These are phyloP conservation scores for Salix brachista DNA, from an alignment of 345 rosid genomes.

Conservation along the genomic window DNA sequence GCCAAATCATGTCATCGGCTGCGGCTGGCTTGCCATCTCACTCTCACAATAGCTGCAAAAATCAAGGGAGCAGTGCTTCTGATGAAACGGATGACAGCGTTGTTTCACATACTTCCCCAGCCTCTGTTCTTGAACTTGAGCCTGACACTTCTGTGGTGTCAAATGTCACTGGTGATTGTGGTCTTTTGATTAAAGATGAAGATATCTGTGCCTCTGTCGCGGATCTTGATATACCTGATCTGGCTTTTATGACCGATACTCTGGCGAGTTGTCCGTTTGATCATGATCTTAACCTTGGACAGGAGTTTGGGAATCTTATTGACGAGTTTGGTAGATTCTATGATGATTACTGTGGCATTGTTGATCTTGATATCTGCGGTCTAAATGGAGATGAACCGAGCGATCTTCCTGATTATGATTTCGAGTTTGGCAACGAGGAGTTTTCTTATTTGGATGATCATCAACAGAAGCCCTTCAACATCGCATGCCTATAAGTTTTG, in stretches of 20 bases:
- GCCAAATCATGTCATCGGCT: constrained; percentile 15
- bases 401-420: constrained; percentile 72
- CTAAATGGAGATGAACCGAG: constrained; percentile 40
- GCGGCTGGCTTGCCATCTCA: constrained; percentile 1
- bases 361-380: constrained; percentile 50
- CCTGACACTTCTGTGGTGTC: constrained; percentile 37
- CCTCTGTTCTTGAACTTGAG: constrained; percentile 48
- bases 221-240: constrained; percentile 41
- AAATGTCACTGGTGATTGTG: constrained; percentile 14
- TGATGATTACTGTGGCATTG: constrained; percentile 55
- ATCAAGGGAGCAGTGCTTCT: constrained; percentile 9
- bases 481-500: constrained; percentile 82
- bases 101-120: constrained; percentile 52
- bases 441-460: constrained; percentile 31
- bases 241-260: constrained; percentile 43
- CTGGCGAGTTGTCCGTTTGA: constrained; percentile 28
- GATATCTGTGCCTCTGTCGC: constrained; percentile 20
- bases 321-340: constrained; percentile 45
- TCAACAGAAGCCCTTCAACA: constrained; percentile 31
- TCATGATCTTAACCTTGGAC: constrained; percentile 35
- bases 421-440: constrained; percentile 47
- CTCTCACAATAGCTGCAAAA: constrained; percentile 6
- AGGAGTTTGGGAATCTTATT: constrained; percentile 40
- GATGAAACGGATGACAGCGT: constrained; percentile 50
- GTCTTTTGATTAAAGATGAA: constrained; percentile 12